Base-by-base conservation (phyloP, 2,329 filamentous ascomycete genomes). In the Colletotrichum cereale region DNA sequence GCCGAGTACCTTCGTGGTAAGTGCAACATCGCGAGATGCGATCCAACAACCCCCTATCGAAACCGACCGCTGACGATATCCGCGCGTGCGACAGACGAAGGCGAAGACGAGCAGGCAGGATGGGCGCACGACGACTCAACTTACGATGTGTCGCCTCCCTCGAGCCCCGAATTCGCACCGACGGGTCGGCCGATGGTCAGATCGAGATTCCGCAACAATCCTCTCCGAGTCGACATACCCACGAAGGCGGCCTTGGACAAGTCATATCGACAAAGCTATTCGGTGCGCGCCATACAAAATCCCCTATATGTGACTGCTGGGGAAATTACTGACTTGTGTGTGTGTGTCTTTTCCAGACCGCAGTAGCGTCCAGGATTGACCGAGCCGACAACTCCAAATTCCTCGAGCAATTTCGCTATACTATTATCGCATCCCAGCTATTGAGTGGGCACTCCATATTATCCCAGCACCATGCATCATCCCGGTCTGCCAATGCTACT, bases 391-490 rank as follows among this genome's bases (percentile, higher is more conserved):
- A 95, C 79, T 88, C 92, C 75, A 91, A 91, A 75, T 97, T 98
- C 77, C 87, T 97, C 71, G 95, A 98, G 82, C 93, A 95, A 78
- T 98, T 98, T 78, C 93, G 95, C 74, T 98, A 98, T 82, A 92
- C 93, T 29, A 93, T 98, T 74, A 93, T 98, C 78, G 95, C 95
- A 62, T 98, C 95, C 29, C 95, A 97, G 79, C 87, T 98, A 18
- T 86, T 98, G 50, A 94, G 90, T 77, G 92, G 92, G 50, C 88
- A 92, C 75, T 87, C 89, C 5, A 89, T 88, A 67, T 75, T 84
- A 60, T 84, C 82, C 24, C 83, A 84, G 56, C 80, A 81, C 57
- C 77, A 78, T 60, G 70, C 69, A 58, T 31, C 65, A 63, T 73
- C 68, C 63, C 67, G 71, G 57, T 60, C 69, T 72, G 72, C 67